Evolutionary conservation across 805 yeast species (phyloP).

Genomic region (Spathaspora girioi): DNA sequence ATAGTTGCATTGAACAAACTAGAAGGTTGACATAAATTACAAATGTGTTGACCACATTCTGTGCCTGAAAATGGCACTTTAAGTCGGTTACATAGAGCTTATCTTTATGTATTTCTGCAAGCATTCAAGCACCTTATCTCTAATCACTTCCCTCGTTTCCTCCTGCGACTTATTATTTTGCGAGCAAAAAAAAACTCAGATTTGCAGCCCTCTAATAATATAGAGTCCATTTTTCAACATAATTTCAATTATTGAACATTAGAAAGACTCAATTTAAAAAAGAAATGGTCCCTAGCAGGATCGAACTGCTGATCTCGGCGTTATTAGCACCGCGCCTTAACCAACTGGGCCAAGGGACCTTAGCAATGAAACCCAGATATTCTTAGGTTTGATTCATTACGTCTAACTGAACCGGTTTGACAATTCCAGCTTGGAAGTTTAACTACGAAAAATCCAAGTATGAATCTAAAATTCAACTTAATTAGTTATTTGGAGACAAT

Average conservation of each 20-base stretch:
- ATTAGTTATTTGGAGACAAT: too few species aligned
- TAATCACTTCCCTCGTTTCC: not conserved
- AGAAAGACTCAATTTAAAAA: not conserved
- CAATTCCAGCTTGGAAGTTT: too few species aligned
- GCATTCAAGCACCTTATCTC: too few species aligned
- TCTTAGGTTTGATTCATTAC: not conserved
- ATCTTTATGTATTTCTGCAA: too few species aligned
- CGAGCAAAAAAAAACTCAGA: not conserved
- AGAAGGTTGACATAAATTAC: too few species aligned
- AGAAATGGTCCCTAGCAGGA: conserved; percentile 69
- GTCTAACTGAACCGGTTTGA: not conserved
- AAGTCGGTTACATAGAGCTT: too few species aligned
- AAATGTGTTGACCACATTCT: too few species aligned
- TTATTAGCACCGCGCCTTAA: conserved; percentile 52
- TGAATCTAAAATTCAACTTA: too few species aligned
- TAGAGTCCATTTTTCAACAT: not conserved
- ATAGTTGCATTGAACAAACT: too few species aligned
- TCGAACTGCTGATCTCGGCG: conserved; percentile 73
- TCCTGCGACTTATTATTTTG: not conserved
- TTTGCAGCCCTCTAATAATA: not conserved
- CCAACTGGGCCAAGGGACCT: conserved; percentile 48
- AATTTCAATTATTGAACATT: not conserved
- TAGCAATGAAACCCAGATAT: not conserved
- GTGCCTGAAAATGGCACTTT: too few species aligned
- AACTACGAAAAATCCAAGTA: too few species aligned